Evolutionary conservation across 1,284 basidiomycete genomes (phyloP).

Genomic region (Porogramme epimiltina): DNA sequence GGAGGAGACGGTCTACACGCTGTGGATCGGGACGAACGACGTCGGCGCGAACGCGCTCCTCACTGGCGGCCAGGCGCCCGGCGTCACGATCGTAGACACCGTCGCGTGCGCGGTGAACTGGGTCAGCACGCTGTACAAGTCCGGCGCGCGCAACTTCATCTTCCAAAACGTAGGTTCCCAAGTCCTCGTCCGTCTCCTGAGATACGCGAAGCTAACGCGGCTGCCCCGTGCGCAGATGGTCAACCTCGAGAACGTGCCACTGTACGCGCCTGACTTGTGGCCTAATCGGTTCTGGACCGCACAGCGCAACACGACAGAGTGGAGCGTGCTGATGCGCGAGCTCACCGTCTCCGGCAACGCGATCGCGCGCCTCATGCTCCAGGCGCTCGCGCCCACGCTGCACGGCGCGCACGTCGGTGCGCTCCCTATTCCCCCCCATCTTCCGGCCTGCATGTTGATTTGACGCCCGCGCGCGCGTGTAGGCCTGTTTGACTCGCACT

Average conservation of each 20-base stretch:
- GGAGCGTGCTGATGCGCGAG: slow-evolving; percentile 41
- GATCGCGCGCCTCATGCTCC: slow-evolving; percentile 36
- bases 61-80: slow-evolving; percentile 30
- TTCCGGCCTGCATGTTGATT: too few species aligned
- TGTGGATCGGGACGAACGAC: slow-evolving; percentile 52
- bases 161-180: slow-evolving; percentile 46
- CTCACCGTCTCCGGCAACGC: slow-evolving; percentile 37
- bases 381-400: slow-evolving; percentile 32
- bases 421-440: background rate
- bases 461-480: background rate
- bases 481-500: slow-evolving; percentile 57
- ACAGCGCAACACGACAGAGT: slow-evolving; percentile 41
- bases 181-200: background rate
- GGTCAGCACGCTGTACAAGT: slow-evolving; percentile 37
- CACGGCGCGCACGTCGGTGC: slow-evolving; percentile 40
- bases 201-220: too few species aligned
- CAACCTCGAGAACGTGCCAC: slow-evolving; percentile 32
- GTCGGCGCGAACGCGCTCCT: slow-evolving; percentile 39
- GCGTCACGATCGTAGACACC: slow-evolving; percentile 40
- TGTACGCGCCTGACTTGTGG: slow-evolving; percentile 39
- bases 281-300: slow-evolving; percentile 38
- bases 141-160: slow-evolving; percentile 45
- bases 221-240: slow-evolving; percentile 35
- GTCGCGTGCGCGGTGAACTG: slow-evolving; percentile 41
- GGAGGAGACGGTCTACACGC: slow-evolving; percentile 41